Base-by-base conservation (phyloP, 768 basidiomycete genomes). In the Lactarius quietus region DNA sequence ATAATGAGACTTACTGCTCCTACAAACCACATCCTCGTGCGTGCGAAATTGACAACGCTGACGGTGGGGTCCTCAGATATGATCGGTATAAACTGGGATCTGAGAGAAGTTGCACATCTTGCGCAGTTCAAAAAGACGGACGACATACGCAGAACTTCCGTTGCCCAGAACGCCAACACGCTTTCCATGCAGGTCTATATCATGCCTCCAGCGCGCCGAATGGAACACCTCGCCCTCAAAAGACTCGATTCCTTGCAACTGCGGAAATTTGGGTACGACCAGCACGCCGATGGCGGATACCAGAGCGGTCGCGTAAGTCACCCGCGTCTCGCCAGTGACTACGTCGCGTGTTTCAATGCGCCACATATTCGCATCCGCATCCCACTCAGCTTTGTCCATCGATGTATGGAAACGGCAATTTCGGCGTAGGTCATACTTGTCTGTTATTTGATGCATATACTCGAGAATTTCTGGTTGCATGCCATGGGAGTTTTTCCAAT, bases 111-210 rank as follows among this genome's bases (percentile, higher is more conserved):
- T 18, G 18, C 14, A 36, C 20, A 20, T 36, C 55, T 12, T 48
- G 43, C 28, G 20, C 26, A 6, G 26, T 3, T 20, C 35, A 48
- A 7, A 43, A 10, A 43, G 60, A 56, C 51, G 8, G 53, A 29
- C 15, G 12, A 63, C 64, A 36, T 57, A 85, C 80, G 80, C 84
- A 41, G 83, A 84, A 68, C 82, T 84, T 3, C 84, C 86, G 70
- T 86, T 86, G 28, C 86, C 86, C 72, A 86, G 81, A 4, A 87
- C 82, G 0, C 82, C 86, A 7, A 88, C 79, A 35, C 77, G 75
- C 72, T 84, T 85, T 1, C 80, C 81, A 64, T 76, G 74, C 62
- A 87, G 71, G 39, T 79, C 73, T 14, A 86, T 77, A 70, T 82
- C 81, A 56, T 84, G 81, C 53, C 78, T 74, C 87, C 87, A 82